A percentile compares a stretch with the other conserved stretches of the same genome.
phyloP scores from a whole-genome alignment of 1,139 yeast genomes.

The Magnusiomyces ingens region DNA sequence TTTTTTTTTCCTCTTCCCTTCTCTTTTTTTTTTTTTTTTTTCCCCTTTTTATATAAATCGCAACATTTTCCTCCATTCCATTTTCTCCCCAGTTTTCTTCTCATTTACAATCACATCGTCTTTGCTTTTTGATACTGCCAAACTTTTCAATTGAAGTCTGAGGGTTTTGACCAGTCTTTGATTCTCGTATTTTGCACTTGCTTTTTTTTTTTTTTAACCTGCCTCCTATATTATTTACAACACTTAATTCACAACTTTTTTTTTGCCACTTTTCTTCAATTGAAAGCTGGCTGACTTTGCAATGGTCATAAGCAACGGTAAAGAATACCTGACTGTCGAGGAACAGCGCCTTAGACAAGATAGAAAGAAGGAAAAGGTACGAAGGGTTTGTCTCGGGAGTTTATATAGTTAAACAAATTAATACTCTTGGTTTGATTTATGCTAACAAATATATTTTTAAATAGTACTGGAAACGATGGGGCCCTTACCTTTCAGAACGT shows the following conservation, averaged over 20 bases:
- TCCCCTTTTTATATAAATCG: background rate
- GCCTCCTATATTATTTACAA: too few species aligned
- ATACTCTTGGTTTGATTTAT: background rate
- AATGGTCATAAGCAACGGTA: conserved; percentile 30
- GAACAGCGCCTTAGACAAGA: conserved; percentile 62
- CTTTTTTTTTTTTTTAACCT: too few species aligned
- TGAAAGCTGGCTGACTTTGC: background rate
- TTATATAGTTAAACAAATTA: background rate
- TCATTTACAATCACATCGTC: too few species aligned
- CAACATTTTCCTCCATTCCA: background rate
- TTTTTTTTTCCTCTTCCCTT: background rate
- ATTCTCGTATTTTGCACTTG: too few species aligned
- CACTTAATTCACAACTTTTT: background rate
- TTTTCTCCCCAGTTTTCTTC: too few species aligned
- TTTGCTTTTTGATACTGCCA: too few species aligned
- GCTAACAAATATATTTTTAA: background rate
- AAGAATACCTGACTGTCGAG: conserved; percentile 44
- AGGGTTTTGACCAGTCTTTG: too few species aligned
- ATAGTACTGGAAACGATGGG: conserved; percentile 82
- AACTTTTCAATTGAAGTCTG: too few species aligned
- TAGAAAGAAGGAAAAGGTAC: conserved; percentile 39
- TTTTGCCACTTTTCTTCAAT: conserved; percentile 2
- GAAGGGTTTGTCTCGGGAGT: background rate
- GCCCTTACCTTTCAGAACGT: conserved; percentile 84
- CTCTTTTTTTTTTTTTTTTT: background rate